Conservation (phyloP, 140 eudicot genomes). For the Ambrosia hybrid region DNA sequence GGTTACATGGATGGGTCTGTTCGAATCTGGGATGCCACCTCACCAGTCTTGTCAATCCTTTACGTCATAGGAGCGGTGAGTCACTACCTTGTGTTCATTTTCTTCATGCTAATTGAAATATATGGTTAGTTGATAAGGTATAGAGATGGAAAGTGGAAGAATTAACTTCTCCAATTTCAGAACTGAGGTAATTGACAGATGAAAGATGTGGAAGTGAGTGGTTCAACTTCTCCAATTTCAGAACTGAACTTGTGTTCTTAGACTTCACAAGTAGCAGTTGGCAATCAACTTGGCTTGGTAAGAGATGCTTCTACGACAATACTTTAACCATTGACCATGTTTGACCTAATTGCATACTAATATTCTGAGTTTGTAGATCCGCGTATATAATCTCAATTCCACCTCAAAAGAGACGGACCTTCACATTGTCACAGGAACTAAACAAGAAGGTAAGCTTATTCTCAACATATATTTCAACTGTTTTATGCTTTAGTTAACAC, state of each 20-base stretch:
- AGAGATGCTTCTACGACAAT: conserved; percentile 32
- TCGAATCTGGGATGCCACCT: conserved; percentile 86
- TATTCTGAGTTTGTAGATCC: conserved; percentile 52
- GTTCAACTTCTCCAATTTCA: conserved; percentile 60
- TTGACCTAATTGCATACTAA: conserved; percentile 11
- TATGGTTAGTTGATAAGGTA: neutral
- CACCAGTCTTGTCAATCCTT: conserved; percentile 64
- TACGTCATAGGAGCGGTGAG: conserved; percentile 59
- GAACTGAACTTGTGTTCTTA: conserved; percentile 57
- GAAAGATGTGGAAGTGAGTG: conserved; percentile 56
- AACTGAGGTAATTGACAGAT: conserved; percentile 46
- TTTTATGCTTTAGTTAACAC: neutral
- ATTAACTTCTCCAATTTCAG: too few relatives aligned
- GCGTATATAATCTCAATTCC: conserved; percentile 50
- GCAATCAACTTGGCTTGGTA: conserved; percentile 78
- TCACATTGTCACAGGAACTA: conserved; percentile 49
- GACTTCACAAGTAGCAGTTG: conserved; percentile 73
- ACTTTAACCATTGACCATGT: neutral
- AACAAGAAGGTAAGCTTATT: conserved; percentile 68
- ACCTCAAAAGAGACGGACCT: conserved; percentile 43
- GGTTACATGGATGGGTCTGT: conserved; percentile 94
- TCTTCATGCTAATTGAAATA: neutral
- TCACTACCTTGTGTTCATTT: neutral
- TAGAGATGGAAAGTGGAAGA: neutral
- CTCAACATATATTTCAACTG: neutral